Evolutionary conservation across 2,329 filamentous ascomycete species (phyloP).

Genomic region (Trichoderma simmonsii): DNA sequence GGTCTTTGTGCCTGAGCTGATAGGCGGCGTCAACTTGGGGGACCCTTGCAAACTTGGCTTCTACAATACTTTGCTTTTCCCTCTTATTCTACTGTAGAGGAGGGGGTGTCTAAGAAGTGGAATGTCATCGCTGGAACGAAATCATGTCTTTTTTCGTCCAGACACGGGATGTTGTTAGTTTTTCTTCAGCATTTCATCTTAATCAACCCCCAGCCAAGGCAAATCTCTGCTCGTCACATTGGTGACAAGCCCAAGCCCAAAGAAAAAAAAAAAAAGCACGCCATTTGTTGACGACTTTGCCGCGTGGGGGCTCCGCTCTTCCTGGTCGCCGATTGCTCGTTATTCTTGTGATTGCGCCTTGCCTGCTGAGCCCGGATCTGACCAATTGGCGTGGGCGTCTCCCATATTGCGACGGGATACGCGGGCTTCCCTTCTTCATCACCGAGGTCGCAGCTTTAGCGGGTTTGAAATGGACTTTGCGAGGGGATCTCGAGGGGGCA

Average conservation of each 20-base stretch:
- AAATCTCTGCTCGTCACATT: conserved; percentile 2
- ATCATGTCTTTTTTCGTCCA: background rate
- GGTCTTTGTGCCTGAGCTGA: background rate
- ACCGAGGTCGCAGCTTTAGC: background rate
- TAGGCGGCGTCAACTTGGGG: background rate
- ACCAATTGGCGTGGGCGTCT: conserved; percentile 5
- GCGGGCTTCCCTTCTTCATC: background rate
- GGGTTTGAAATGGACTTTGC: background rate
- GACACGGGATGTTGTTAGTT: background rate
- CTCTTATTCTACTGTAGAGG: background rate
- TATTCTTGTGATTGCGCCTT: background rate
- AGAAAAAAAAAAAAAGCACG: background rate
- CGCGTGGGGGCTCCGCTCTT: conserved; percentile 5
- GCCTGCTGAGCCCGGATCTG: background rate
- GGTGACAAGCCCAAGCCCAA: background rate
- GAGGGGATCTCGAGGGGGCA: background rate
- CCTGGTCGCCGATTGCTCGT: background rate
- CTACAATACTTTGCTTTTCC: background rate
- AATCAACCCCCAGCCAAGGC: background rate
- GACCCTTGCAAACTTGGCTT: background rate
- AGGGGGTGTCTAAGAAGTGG: background rate
- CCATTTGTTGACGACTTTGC: conserved; percentile 4
- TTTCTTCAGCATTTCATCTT: background rate
- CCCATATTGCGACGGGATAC: background rate
- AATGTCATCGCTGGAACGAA: background rate